Evolutionary conservation across 768 basidiomycete genomes (phyloP), one percentile per base, ranked within the genome.

Genomic region (Xerocomus potaroensis): DNA sequence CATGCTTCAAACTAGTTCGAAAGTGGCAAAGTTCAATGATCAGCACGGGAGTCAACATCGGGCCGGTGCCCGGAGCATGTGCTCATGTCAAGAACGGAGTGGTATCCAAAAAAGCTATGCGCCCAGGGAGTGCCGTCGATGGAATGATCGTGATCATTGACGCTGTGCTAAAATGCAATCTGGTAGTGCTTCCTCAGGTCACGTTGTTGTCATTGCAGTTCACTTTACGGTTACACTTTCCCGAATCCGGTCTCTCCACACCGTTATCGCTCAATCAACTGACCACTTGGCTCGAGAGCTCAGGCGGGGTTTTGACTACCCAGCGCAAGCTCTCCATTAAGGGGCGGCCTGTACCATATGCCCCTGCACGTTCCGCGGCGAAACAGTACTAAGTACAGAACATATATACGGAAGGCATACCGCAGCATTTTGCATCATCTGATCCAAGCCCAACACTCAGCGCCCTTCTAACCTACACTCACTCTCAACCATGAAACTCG

Each of bases 401-500:
- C 27, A 15, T 48, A 58, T 63, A 61, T 53, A 61, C 45, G 35
- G 38, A 12, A 14, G 5, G n/a, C 26, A 5, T 35, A 3, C 29
- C n/a, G 32, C 14, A 16, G 18, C 4, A 21, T 37, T 29, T 35
- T 23, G 26, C n/a, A 3, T 35, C 12, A 21, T 31, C 23, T 24
- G 43, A 57, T 8, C 29, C 15, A 27, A 27, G 26, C 26, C 5
- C 10, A 1, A 22, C 2, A 16, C 9, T 14, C 33, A 16, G n/a
- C 23, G 7, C 14, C 37, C 4, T 38, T 23, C 22, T 36, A 10
- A 8, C 37, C 23, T 18, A 5, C 19, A 10, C 16, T n/a, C n/a
- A n/a, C 22, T 32, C 8, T 16, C 16, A 11, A 38, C 10, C 31
- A 68, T 68, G 66, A 68, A 66, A 19, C 48, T 62, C 47, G 14